Conservation (phyloP, 441 rosid genomes). For the Gossypium schwendimanii region DNA sequence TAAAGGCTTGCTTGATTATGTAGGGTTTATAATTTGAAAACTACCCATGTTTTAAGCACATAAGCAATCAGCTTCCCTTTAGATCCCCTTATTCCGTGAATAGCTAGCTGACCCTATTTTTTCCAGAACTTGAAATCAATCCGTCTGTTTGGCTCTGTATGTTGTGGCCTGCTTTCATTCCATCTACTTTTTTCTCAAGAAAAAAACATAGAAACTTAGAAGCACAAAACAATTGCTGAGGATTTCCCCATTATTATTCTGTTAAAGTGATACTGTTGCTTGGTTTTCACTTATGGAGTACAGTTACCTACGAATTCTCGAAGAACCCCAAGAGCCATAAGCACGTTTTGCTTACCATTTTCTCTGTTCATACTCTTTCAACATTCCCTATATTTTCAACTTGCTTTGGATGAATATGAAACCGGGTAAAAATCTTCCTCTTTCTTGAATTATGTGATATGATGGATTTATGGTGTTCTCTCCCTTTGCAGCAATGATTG, state of each 20-base stretch:
- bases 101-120: background rate
- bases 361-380: background rate
- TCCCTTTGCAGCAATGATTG: conserved; percentile 39
- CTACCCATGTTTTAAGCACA: background rate
- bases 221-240: background rate
- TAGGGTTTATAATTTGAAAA: background rate
- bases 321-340: background rate
- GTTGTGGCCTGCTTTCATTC: background rate
- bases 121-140: background rate
- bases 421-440: background rate
- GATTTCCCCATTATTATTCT: background rate
- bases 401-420: background rate
- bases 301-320: background rate
- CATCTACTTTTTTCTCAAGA: too few species aligned
- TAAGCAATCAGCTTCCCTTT: background rate
- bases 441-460: background rate
- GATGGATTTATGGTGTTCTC: conserved; percentile 1
- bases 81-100: background rate
- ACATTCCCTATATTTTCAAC: background rate
- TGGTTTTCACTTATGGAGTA: background rate
- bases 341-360: background rate
- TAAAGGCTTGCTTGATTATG: background rate
- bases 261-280: background rate
- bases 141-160: background rate
- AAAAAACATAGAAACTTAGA: background rate